Conservation (phyloP, 352 stramenopile species). For the Globisporangium orthogonon region DNA sequence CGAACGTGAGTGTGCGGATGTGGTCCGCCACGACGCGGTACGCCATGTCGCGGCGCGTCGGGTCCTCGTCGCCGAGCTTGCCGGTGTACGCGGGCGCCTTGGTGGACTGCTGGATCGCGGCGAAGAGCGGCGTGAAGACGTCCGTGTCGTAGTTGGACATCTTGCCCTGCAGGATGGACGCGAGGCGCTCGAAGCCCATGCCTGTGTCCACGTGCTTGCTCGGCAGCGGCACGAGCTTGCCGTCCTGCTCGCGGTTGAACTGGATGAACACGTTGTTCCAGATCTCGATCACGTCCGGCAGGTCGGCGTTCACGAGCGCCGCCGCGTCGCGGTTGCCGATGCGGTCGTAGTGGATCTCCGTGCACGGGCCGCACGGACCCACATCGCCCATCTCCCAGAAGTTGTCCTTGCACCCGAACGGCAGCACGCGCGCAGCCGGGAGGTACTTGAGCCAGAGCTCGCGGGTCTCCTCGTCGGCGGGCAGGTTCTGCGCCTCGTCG, state of each 20-base stretch:
- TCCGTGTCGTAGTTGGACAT: conserved; percentile 99
- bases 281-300: conserved; percentile 99
- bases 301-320: conserved; percentile 95
- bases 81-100: conserved; percentile 73
- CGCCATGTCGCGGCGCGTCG: conserved; percentile 77
- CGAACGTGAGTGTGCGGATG: conserved; percentile 96
- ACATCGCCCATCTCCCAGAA: conserved; percentile 99
- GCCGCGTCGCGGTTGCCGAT: conserved; percentile 92
- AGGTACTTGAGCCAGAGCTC: conserved; percentile 88
- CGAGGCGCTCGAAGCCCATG: conserved; percentile 97
- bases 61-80: conserved; percentile 89
- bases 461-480: conserved; percentile 90
- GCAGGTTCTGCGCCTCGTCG: conserved; percentile 77
- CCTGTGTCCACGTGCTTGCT: conserved; percentile 98
- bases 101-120: conserved; percentile 84
- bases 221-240: conserved; percentile 88
- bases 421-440: conserved; percentile 86
- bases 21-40: conserved; percentile 98
- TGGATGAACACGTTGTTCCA: conserved; percentile 99
- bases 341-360: conserved; percentile 99
- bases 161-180: conserved; percentile 90
- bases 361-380: conserved; percentile 98
- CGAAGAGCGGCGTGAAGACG: conserved; percentile 96
- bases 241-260: conserved; percentile 93
- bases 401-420: conserved; percentile 96